These are phyloP conservation scores for Clohesyomyces aquaticus DNA, from an alignment of 495 filamentous ascomycete species.

Conservation along the genomic window DNA sequence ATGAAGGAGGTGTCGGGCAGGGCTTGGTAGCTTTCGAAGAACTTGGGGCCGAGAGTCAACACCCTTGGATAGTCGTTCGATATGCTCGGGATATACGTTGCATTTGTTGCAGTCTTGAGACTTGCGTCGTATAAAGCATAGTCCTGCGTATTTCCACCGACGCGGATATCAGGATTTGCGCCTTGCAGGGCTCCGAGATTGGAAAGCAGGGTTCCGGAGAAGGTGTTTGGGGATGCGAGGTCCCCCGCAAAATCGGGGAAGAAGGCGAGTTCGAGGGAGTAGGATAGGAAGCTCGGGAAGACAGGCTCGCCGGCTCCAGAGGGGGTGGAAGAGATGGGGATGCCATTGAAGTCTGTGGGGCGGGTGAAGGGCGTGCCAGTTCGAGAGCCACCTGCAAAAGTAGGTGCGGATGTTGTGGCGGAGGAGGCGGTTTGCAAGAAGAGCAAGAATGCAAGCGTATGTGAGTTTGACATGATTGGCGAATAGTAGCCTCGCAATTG, in stretches of 20 bases:
- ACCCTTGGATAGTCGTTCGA: constrained; percentile 65
- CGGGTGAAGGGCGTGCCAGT: background rate
- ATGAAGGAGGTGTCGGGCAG: constrained; percentile 61
- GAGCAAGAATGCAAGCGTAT: background rate
- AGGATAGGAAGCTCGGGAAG: constrained; percentile 60
- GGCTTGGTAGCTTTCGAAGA: constrained; percentile 67
- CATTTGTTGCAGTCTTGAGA: constrained; percentile 57
- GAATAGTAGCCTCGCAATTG: too few species aligned
- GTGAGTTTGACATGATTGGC: too few species aligned
- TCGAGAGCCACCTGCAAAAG: background rate
- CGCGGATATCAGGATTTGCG: constrained; percentile 60
- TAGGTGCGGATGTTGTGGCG: background rate
- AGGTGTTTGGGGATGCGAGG: constrained; percentile 56
- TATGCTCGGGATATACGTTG: constrained; percentile 54
- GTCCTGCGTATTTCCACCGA: constrained; percentile 68
- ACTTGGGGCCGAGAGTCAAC: constrained; percentile 64
- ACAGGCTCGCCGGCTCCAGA: constrained; percentile 24
- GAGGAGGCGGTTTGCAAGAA: background rate
- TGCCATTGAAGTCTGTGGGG: constrained; percentile 5
- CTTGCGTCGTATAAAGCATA: constrained; percentile 63
- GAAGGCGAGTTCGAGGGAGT: constrained; percentile 63
- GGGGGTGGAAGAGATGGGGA: background rate
- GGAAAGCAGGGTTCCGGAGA: constrained; percentile 60
- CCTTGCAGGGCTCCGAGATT: constrained; percentile 56
- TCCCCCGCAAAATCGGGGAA: constrained; percentile 67